Percentiles rank a stretch among this genome's conserved stretches.
phyloP scores from a whole-genome alignment of 2,329 filamentous ascomycete species.

The Paecilomyces formosus region DNA sequence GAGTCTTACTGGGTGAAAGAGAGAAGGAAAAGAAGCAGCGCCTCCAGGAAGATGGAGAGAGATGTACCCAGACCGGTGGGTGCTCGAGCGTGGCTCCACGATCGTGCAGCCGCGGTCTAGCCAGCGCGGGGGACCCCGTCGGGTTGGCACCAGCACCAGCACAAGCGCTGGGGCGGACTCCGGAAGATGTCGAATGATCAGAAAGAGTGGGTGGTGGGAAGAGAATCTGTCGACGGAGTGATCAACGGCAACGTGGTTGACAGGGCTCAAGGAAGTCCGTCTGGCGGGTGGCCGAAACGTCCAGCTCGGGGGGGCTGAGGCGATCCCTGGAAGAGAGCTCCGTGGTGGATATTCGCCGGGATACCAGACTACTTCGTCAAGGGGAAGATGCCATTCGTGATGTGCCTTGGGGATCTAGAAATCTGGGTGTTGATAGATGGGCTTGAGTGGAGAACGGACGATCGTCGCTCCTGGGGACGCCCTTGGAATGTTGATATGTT shows the following conservation, averaged over 20 bases:
- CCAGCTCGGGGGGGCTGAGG: conserved; percentile 1
- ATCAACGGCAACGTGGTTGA: conserved; percentile 20
- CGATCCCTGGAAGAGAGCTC: conserved; percentile 1
- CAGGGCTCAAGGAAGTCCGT: conserved; percentile 10
- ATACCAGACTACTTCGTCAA: not conserved
- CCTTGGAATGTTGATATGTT: conserved; percentile 6
- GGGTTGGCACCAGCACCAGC: not conserved
- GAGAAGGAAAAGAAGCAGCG: not conserved
- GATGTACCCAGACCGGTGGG: conserved; percentile 9
- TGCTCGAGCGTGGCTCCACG: conserved; percentile 8
- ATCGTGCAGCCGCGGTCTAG: conserved; percentile 10
- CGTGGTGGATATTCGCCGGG: not conserved
- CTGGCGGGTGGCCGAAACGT: not conserved
- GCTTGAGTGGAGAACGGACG: conserved; percentile 1
- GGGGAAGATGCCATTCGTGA: not conserved
- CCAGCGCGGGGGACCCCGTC: conserved; percentile 10
- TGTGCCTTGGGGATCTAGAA: not conserved
- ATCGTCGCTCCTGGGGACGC: conserved; percentile 7
- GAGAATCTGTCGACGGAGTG: not conserved
- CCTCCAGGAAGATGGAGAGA: not conserved
- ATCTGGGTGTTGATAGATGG: not conserved
- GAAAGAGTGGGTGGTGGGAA: not conserved
- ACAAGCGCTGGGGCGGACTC: not conserved
- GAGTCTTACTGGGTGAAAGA: not conserved
- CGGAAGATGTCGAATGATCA: not conserved